A percentile compares a stretch with the other conserved stretches of the same genome.
Evolutionary conservation across 2,329 filamentous ascomycete species (phyloP).

Genomic region (Neofusicoccum cordaticola): DNA sequence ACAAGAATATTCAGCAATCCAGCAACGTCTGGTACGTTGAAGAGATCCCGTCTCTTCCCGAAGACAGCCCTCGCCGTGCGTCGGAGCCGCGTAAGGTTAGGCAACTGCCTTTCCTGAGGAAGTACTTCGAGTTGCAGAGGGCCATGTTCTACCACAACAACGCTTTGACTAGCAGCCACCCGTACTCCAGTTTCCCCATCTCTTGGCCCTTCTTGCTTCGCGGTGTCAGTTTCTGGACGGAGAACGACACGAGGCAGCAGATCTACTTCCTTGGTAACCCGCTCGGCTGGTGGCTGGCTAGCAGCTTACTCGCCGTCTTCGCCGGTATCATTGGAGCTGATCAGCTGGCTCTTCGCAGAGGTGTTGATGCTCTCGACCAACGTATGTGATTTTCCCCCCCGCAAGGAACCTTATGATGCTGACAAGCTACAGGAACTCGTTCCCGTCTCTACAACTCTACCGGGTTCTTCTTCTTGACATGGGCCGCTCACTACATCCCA

Average conservation of each 20-base stretch:
- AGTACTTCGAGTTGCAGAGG: slow-evolving; percentile 94
- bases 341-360: slow-evolving; percentile 87
- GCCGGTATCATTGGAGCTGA: slow-evolving; percentile 89
- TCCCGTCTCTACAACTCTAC: slow-evolving; percentile 97
- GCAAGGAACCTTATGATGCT: slow-evolving; percentile 30
- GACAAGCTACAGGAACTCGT: slow-evolving; percentile 64
- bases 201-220: slow-evolving; percentile 97
- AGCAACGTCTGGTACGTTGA: slow-evolving; percentile 96
- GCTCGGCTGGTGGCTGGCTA: slow-evolving; percentile 94
- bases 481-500: slow-evolving; percentile 95
- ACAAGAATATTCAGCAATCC: slow-evolving; percentile 86
- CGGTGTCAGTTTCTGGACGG: slow-evolving; percentile 98
- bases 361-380: slow-evolving; percentile 86
- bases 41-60: slow-evolving; percentile 76
- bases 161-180: slow-evolving; percentile 93
- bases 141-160: slow-evolving; percentile 99
- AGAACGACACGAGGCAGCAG: slow-evolving; percentile 89
- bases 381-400: slow-evolving; percentile 60
- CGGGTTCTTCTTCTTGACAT: slow-evolving; percentile 97
- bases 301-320: slow-evolving; percentile 88
- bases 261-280: slow-evolving; percentile 99
- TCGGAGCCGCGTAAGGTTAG: slow-evolving; percentile 79
- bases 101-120: slow-evolving; percentile 79
- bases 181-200: slow-evolving; percentile 90
- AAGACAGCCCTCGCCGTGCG: slow-evolving; percentile 68